These are phyloP conservation scores for Hypericum androsaemum DNA, from an alignment of 345 rosid species.

Conservation along the genomic window DNA sequence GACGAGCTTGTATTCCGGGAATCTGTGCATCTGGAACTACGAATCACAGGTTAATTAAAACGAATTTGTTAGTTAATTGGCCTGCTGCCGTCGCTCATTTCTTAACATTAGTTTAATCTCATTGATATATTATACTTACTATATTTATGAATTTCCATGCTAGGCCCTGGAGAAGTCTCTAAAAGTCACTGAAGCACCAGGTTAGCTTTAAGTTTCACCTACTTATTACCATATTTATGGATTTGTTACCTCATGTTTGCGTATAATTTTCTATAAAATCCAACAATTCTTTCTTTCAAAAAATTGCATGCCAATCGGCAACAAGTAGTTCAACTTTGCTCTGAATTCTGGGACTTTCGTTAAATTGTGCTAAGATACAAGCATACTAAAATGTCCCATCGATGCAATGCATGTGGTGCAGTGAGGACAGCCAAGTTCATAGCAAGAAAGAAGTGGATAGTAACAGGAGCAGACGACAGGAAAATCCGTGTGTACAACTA, in stretches of 20 bases:
- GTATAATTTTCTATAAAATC: not conserved
- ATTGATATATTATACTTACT: no score
- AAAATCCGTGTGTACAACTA: slow-evolving; percentile 23
- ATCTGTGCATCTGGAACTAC: not conserved
- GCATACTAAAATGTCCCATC: no score
- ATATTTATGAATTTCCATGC: not conserved
- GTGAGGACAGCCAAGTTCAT: slow-evolving; percentile 36
- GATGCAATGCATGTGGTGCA: slow-evolving; percentile 8
- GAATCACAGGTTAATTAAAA: not conserved
- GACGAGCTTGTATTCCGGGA: not conserved
- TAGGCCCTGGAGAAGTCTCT: slow-evolving; percentile 18
- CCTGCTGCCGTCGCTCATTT: no score
- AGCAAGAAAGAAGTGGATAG: slow-evolving; percentile 25
- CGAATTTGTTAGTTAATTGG: not conserved
- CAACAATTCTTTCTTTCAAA: no score
- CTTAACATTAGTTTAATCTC: no score
- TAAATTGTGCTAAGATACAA: no score
- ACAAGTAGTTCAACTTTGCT: no score
- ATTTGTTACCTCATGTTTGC: not conserved
- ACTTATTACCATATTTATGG: not conserved
- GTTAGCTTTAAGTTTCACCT: not conserved
- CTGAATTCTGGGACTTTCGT: no score
- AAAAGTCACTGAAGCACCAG: slow-evolving; percentile 19
- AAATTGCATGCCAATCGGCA: no score
- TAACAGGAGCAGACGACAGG: slow-evolving; percentile 28